These are phyloP conservation scores for Hypoxylon lenormandii DNA, from an alignment of 495 filamentous ascomycete genomes.

Conservation along the genomic window DNA sequence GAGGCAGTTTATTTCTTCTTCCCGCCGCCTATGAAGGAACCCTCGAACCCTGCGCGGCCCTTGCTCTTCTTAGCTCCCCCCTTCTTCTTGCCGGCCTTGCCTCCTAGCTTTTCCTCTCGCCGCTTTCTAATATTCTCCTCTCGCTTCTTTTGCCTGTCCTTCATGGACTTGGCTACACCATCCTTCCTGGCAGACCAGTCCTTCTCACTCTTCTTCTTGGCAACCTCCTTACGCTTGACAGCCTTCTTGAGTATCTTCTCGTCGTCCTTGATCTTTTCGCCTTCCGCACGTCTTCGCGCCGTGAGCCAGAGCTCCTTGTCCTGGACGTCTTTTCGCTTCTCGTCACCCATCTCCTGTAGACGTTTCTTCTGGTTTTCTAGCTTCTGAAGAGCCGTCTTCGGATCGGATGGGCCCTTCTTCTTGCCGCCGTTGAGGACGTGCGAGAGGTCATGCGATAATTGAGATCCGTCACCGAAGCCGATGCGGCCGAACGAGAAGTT, in stretches of 20 bases:
- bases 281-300: conserved; percentile 86
- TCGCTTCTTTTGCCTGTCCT: conserved; percentile 84
- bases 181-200: conserved; percentile 89
- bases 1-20: conserved; percentile 49
- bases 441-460: conserved; percentile 73
- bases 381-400: conserved; percentile 77
- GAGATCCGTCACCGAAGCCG: conserved; percentile 84
- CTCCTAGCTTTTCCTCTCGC: conserved; percentile 75
- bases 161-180: conserved; percentile 78
- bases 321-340: conserved; percentile 83
- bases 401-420: conserved; percentile 80
- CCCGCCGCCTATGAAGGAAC: conserved; percentile 76
- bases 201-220: conserved; percentile 87
- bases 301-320: conserved; percentile 96
- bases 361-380: conserved; percentile 77
- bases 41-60: conserved; percentile 86
- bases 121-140: conserved; percentile 89
- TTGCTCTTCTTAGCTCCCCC: conserved; percentile 68
- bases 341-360: conserved; percentile 74
- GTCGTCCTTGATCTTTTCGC: conserved; percentile 90
- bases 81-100: conserved; percentile 70
- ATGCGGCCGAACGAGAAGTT: conserved; percentile 86
- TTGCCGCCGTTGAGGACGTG: conserved; percentile 68
- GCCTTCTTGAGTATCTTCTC: conserved; percentile 92
- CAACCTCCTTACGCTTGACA: conserved; percentile 87